These are phyloP conservation scores for Irineochytrium annulatum DNA, from an alignment of 192 early-diverging fungal species.

Conservation along the genomic window DNA sequence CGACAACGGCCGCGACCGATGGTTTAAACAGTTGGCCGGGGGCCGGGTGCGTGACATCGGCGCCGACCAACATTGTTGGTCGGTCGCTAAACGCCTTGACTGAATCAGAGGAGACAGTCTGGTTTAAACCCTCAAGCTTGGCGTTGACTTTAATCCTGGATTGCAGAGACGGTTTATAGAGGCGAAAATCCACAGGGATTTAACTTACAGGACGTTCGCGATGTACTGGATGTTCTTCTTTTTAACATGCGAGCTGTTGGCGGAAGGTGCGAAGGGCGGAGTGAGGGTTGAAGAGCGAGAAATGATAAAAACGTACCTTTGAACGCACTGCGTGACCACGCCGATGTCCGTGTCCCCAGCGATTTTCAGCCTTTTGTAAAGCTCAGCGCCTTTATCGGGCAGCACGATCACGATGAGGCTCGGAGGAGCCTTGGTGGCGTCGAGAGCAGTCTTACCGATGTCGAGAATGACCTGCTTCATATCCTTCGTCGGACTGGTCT, in stretches of 20 bases:
- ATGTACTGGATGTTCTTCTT: too few species aligned
- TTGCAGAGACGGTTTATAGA: too few species aligned
- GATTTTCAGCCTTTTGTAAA: slow-evolving; percentile 79
- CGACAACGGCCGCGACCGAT: slow-evolving; percentile 44
- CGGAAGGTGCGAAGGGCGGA: too few species aligned
- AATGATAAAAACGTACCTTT: slow-evolving; percentile 61
- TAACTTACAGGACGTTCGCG: too few species aligned
- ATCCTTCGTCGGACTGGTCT: too few species aligned
- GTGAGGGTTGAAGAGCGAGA: slow-evolving; percentile 54
- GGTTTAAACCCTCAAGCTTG: slow-evolving; percentile 60
- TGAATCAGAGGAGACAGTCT: slow-evolving; percentile 18
- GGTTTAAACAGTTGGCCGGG: slow-evolving; percentile 31
- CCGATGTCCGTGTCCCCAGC: slow-evolving; percentile 74
- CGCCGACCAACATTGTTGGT: slow-evolving; percentile 56
- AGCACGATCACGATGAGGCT: too few species aligned
- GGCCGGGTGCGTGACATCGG: slow-evolving; percentile 55
- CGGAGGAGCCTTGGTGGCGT: too few species aligned
- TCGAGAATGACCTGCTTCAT: too few species aligned
- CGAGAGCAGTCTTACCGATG: too few species aligned
- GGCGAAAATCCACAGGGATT: too few species aligned
- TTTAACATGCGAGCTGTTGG: too few species aligned
- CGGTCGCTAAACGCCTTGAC: slow-evolving; percentile 18
- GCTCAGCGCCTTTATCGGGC: too few species aligned
- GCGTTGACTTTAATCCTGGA: slow-evolving; percentile 68
- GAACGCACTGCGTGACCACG: slow-evolving; percentile 82